Conservation (phyloP, 108 stramenopile species). For the Nannochloropsis granulata region DNA sequence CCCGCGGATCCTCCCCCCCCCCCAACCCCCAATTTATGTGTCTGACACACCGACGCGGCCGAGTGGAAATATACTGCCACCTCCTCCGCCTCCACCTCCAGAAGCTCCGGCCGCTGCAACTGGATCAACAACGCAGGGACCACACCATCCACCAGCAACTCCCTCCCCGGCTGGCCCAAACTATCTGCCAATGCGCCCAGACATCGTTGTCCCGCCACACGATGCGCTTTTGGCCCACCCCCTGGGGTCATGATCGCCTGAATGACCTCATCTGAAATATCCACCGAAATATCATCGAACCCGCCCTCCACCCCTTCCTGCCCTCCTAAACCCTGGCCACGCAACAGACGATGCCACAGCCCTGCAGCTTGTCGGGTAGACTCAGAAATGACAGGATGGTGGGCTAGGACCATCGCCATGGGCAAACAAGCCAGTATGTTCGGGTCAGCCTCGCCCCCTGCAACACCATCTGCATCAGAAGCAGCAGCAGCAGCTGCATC, state of each 20-base stretch:
- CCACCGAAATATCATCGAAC: background rate
- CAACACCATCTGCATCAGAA: background rate
- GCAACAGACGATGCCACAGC: background rate
- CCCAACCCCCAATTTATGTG: background rate
- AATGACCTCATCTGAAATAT: background rate
- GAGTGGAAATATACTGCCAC: background rate
- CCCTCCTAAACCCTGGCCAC: background rate
- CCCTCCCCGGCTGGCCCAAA: background rate
- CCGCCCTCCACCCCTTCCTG: background rate
- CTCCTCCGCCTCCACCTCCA: background rate
- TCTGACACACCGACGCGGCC: background rate
- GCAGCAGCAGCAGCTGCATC: background rate
- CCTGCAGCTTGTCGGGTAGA: background rate
- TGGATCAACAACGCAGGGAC: background rate
- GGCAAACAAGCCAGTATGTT: background rate
- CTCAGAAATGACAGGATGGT: background rate
- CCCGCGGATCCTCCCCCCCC: too few species aligned
- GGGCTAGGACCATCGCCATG: background rate
- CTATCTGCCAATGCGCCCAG: background rate
- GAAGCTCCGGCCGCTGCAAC: background rate
- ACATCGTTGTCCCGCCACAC: background rate
- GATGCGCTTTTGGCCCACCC: background rate
- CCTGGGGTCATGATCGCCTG: background rate
- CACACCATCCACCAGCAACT: background rate
- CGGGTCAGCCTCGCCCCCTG: background rate